These are phyloP conservation scores for Protomyces pachydermus DNA, from an alignment of 1,139 yeast species.

Conservation along the genomic window DNA sequence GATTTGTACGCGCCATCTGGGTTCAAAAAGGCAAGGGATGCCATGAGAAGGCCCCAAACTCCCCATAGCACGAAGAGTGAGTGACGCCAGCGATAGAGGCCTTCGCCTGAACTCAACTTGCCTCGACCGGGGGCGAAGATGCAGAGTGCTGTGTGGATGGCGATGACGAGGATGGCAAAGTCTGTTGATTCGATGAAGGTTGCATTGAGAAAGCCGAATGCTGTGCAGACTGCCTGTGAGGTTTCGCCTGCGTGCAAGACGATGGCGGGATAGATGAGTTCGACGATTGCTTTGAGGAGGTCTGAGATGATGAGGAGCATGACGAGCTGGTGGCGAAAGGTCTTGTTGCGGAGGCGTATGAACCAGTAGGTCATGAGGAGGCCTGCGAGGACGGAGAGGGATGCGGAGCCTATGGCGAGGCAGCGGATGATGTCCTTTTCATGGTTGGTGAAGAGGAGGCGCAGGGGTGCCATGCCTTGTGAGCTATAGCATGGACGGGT, in stretches of 20 bases:
- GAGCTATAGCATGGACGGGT: too few relatives aligned
- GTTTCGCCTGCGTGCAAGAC: conserved; percentile 50
- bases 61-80: conserved; percentile 58
- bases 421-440: neutral
- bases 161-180: conserved; percentile 74
- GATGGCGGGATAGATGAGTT: conserved; percentile 66
- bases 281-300: conserved; percentile 64
- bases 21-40: conserved; percentile 60
- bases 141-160: conserved; percentile 71
- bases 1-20: conserved; percentile 35
- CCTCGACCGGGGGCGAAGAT: conserved; percentile 56
- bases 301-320: conserved; percentile 63
- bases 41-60: conserved; percentile 60
- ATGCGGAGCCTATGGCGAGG: neutral
- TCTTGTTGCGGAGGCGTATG: neutral
- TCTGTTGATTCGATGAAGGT: conserved; percentile 84
- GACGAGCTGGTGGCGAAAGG: conserved; percentile 25
- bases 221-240: conserved; percentile 53
- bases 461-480: neutral
- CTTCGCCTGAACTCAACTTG: conserved; percentile 41
- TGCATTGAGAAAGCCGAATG: conserved; percentile 81
- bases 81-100: conserved; percentile 56
- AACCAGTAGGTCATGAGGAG: conserved; percentile 9
- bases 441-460: neutral
- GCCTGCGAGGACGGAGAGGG: conserved; percentile 8